A percentile compares a stretch with the other conserved stretches of the same genome.
phyloP scores from a whole-genome alignment of 257 asterid genomes.

The Rhazya stricta region DNA sequence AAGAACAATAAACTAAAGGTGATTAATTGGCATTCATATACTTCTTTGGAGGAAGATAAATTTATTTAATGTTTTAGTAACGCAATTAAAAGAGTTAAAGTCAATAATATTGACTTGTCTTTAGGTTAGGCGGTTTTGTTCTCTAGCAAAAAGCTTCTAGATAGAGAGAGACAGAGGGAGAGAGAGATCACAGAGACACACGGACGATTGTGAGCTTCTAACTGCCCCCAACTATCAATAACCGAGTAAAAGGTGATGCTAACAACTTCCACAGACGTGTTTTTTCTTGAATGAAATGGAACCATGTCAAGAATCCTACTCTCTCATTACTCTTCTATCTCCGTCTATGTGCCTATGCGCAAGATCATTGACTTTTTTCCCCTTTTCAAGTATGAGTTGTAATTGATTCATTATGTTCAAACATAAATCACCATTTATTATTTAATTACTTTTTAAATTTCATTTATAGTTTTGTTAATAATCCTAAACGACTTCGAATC shows the following conservation, averaged over 20 bases:
- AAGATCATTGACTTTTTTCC: neutral
- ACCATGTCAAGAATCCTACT: neutral
- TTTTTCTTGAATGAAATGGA: neutral
- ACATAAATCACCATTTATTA: no score
- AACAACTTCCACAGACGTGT: neutral
- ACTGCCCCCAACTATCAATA: slow-evolving; percentile 9
- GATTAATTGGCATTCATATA: neutral
- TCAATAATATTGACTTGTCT: neutral
- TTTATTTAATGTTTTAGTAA: neutral
- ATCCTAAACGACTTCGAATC: no score
- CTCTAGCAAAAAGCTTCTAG: neutral
- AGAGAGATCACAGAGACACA: neutral
- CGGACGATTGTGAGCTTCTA: neutral
- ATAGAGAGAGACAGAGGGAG: neutral
- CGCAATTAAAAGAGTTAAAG: neutral
- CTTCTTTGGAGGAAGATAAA: neutral
- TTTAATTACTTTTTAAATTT: no score
- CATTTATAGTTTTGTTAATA: no score
- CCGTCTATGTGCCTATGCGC: neutral
- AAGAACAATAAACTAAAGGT: neutral
- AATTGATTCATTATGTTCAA: no score
- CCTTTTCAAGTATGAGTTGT: no score
- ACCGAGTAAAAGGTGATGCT: neutral
- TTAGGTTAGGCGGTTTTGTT: neutral
- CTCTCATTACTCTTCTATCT: no score